Evolutionary conservation across 2,329 filamentous ascomycete genomes (phyloP).

Genomic region (Phyllosticta citriasiana): DNA sequence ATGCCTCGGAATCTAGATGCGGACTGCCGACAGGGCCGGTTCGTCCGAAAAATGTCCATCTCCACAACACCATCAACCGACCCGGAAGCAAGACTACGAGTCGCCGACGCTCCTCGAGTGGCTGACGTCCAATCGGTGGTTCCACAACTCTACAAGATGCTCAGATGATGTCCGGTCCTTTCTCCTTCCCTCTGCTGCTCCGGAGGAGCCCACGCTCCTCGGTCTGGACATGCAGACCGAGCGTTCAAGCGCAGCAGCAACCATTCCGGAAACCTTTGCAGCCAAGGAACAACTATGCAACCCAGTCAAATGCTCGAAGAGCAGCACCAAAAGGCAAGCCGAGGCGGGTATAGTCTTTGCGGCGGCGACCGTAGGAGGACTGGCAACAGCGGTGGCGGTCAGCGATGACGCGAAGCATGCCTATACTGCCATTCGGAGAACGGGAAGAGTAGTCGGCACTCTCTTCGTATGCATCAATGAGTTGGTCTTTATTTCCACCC

Average conservation of each 20-base stretch:
- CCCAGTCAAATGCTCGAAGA: constrained; percentile 10
- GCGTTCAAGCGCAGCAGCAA: constrained; percentile 18
- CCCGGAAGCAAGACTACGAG: not conserved
- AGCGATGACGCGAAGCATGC: constrained; percentile 63
- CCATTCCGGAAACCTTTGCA: constrained; percentile 13
- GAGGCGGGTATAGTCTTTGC: constrained; percentile 19
- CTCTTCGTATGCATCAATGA: constrained; percentile 81
- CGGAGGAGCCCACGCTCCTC: constrained; percentile 18
- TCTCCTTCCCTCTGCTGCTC: constrained; percentile 18
- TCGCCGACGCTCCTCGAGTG: not conserved
- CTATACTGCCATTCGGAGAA: constrained; percentile 66
- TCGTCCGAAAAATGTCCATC: constrained; percentile 9
- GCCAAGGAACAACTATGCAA: constrained; percentile 16
- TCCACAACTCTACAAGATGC: constrained; percentile 13
- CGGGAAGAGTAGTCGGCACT: constrained; percentile 65
- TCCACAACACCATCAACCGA: not conserved
- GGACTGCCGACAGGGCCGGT: not conserved
- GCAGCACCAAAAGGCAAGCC: constrained; percentile 18
- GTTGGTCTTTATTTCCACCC: constrained; percentile 40
- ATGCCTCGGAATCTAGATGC: constrained; percentile 5
- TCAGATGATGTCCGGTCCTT: constrained; percentile 22
- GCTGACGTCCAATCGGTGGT: not conserved
- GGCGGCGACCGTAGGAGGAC: constrained; percentile 23
- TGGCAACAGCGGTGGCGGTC: constrained; percentile 38
- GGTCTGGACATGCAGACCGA: constrained; percentile 28